These are phyloP conservation scores for Ostreobium quekettii DNA, from an alignment of 139 green algal species.

Conservation along the genomic window DNA sequence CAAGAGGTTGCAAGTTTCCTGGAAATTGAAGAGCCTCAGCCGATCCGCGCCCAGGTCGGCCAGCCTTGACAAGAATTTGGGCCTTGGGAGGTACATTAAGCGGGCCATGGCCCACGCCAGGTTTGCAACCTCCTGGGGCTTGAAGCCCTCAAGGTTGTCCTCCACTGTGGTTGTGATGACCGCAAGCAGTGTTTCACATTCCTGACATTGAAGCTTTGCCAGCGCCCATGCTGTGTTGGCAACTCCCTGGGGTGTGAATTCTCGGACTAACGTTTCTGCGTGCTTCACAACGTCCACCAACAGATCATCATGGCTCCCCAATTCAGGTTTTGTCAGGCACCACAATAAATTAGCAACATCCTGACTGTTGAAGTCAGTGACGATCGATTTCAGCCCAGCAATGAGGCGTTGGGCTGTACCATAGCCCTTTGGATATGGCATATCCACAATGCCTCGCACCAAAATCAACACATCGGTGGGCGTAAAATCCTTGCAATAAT, in stretches of 20 bases:
- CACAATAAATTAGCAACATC: not conserved
- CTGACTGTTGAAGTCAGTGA: not conserved
- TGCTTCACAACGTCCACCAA: not conserved
- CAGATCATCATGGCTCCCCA: not conserved
- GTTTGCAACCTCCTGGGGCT: constrained; percentile 11
- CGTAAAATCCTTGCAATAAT: too few relatives aligned
- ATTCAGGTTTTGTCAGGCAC: not conserved
- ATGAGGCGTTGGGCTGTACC: too few relatives aligned
- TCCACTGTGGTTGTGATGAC: not conserved
- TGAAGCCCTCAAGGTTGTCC: not conserved
- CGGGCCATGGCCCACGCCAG: constrained; percentile 4
- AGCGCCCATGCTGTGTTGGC: not conserved
- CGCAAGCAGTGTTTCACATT: not conserved
- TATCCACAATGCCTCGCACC: too few relatives aligned
- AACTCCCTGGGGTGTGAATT: constrained; percentile 7
- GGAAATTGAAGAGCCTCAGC: constrained; percentile 1
- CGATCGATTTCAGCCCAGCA: not conserved
- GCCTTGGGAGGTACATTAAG: not conserved
- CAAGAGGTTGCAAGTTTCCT: not conserved
- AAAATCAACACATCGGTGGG: too few relatives aligned
- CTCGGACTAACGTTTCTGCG: not conserved
- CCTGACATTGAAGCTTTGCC: not conserved
- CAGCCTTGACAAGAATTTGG: not conserved
- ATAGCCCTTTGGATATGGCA: too few relatives aligned
- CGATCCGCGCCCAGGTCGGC: not conserved